Base-by-base conservation (phyloP, 208 protist genomes). In the Crithidia expoeki region DNA sequence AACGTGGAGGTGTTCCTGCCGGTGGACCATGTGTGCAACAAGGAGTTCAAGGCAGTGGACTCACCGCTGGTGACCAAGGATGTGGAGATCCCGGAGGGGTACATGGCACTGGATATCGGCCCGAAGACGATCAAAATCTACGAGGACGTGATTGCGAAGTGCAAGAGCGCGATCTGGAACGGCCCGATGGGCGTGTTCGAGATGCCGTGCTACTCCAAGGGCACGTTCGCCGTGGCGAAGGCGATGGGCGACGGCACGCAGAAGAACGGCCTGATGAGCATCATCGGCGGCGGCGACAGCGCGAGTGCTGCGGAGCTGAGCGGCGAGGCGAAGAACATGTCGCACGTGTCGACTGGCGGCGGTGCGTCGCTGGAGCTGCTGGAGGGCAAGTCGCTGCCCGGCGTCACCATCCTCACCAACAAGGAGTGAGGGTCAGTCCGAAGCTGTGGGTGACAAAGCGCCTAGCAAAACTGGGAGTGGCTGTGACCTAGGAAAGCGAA, bases 281-380 rank as follows among this genome's bases (percentile, higher is more conserved):
- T 98, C 59, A 87, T 94, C 51, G 94, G 97, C 50, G 98, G 98
- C 72, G 98, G 98, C 64, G 98, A 99, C 81, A 99, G 98, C 64
- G 98, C 96, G 44, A 98, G 97, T 19, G 90, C 89, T 23, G 94
- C 88, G 32, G 89, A 94, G 52, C 95, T 98, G 76, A 92, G 88
- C 46, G 87, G 89, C 12, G 77, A 96, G 51, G 90, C 87, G 33
- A 79, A 96, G 36, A 92, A 98, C 75, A 93, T 99, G 57, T 95
- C 85, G 53, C 98, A 99, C 80, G 94, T 99, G 34, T 98, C 88
- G 40, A 99, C 99, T 61, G 99, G 99, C 64, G 99, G 99, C 63
- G 99, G 98, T 74, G 99, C 99, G 11, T 98, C 96, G 14, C 92
- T 99, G 44, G 98, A 99, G 88, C 94, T 99, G 38, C 94, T 99